phyloP scores from a whole-genome alignment of 257 asterid species.

The Schizonepeta tenuifolia region DNA sequence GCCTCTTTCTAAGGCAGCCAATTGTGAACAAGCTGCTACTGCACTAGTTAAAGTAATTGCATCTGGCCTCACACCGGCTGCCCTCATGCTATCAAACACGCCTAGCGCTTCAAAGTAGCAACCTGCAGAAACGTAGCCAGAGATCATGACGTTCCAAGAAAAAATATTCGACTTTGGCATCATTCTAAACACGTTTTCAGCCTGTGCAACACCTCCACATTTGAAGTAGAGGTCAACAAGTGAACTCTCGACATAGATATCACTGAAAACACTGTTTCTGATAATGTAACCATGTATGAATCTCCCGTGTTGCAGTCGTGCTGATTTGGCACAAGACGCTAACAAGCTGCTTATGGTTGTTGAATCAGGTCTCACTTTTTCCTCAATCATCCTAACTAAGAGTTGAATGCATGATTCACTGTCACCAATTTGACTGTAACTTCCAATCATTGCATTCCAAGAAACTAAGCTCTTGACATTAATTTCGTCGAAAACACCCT shows the following conservation, averaged over 20 bases:
- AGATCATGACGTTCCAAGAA: constrained; percentile 81
- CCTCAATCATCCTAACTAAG: constrained; percentile 52
- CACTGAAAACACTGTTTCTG: constrained; percentile 44
- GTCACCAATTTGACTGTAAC: constrained; percentile 70
- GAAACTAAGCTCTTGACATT: constrained; percentile 64
- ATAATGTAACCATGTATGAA: constrained; percentile 63
- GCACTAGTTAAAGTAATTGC: constrained; percentile 68
- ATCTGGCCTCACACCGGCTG: constrained; percentile 52
- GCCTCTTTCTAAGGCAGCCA: constrained; percentile 68
- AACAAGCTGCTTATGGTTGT: constrained; percentile 67
- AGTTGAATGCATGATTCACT: constrained; percentile 56
- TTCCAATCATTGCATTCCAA: constrained; percentile 80
- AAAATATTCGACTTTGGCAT: constrained; percentile 51
- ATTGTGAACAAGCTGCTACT: constrained; percentile 73
- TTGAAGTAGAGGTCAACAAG: constrained; percentile 75
- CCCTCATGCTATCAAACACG: constrained; percentile 56
- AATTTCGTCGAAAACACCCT: constrained; percentile 58
- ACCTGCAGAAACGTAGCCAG: constrained; percentile 80
- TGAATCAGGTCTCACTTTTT: constrained; percentile 48
- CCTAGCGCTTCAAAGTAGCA: constrained; percentile 67
- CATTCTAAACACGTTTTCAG: constrained; percentile 49
- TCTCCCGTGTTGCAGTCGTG: constrained; percentile 55
- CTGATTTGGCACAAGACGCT: constrained; percentile 70
- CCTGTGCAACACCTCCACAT: constrained; percentile 50
- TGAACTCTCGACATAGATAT: constrained; percentile 53